Conservation (phyloP, 1,284 basidiomycete species). For the Sporisorium graminicola region DNA sequence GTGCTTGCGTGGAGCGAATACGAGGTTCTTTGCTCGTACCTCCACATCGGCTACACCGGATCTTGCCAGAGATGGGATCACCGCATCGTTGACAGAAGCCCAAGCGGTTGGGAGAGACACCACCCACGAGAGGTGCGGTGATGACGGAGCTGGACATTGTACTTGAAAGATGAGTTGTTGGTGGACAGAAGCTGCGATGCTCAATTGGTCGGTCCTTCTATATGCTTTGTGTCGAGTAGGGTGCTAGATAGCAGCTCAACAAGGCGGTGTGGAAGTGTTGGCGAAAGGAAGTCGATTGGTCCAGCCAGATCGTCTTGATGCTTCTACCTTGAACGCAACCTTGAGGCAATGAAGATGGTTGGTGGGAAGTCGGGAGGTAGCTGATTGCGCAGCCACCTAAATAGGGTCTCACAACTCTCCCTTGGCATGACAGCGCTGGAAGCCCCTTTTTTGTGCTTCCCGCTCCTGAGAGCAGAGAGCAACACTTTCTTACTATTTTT, state of each 20-base stretch:
- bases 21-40: slow-evolving; percentile 33
- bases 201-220: not conserved
- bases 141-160: slow-evolving; percentile 9
- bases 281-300: slow-evolving; percentile 6
- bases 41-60: slow-evolving; percentile 35
- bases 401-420: not conserved
- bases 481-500: slow-evolving; percentile 6
- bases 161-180: not conserved
- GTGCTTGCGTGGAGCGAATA: slow-evolving; percentile 5
- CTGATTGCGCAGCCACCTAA: not conserved
- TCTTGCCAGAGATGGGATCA: slow-evolving; percentile 40
- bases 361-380: not conserved
- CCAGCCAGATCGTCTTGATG: not conserved
- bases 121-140: not conserved
- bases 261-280: not conserved
- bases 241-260: slow-evolving; percentile 18
- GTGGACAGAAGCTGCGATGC: not conserved
- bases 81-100: slow-evolving; percentile 51
- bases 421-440: not conserved
- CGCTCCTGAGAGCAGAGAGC: not conserved
- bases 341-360: not conserved
- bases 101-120: slow-evolving; percentile 14
- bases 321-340: not conserved
- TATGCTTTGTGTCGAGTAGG: not conserved
- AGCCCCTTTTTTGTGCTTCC: slow-evolving; percentile 10